Conservation (phyloP, 2,329 filamentous ascomycete species). For the Diaporthe sp. region DNA sequence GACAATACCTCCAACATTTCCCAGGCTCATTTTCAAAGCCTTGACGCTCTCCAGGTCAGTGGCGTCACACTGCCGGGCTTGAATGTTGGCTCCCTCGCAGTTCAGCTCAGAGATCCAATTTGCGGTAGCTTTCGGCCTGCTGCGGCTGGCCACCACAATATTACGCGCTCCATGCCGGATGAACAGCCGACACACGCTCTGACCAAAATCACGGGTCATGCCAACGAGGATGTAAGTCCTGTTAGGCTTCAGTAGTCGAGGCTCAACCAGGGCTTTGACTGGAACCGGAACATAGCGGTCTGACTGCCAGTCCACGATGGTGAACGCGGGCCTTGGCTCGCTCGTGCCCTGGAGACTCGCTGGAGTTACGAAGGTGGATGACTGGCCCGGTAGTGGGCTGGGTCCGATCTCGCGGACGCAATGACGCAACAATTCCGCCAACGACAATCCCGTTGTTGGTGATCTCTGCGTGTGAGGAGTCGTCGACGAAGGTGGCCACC, state of each 20-base stretch:
- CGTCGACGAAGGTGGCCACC: neutral
- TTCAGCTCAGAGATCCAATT: slow-evolving; percentile 48
- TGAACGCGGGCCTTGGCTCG: slow-evolving; percentile 39
- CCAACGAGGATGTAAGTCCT: slow-evolving; percentile 54
- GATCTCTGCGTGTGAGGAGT: neutral
- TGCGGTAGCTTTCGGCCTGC: slow-evolving; percentile 41
- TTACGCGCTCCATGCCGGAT: slow-evolving; percentile 49
- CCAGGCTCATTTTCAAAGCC: slow-evolving; percentile 42
- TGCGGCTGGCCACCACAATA: slow-evolving; percentile 53
- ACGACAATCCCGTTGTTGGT: neutral
- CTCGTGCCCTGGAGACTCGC: slow-evolving; percentile 37
- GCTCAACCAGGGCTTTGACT: slow-evolving; percentile 40
- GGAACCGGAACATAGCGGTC: slow-evolving; percentile 43
- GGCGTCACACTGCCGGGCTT: slow-evolving; percentile 43
- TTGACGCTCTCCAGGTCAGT: slow-evolving; percentile 43
- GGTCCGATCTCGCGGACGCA: neutral
- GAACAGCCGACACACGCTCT: slow-evolving; percentile 53
- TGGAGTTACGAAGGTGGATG: slow-evolving; percentile 6
- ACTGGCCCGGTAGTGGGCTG: slow-evolving; percentile 16
- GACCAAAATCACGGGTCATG: slow-evolving; percentile 55
- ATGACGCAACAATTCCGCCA: neutral
- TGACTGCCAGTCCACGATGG: slow-evolving; percentile 52
- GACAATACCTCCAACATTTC: slow-evolving; percentile 51
- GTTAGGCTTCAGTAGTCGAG: slow-evolving; percentile 42
- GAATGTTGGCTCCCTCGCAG: slow-evolving; percentile 38